phyloP scores from a whole-genome alignment of 2,329 filamentous ascomycete genomes.

The Oidium heveae region DNA sequence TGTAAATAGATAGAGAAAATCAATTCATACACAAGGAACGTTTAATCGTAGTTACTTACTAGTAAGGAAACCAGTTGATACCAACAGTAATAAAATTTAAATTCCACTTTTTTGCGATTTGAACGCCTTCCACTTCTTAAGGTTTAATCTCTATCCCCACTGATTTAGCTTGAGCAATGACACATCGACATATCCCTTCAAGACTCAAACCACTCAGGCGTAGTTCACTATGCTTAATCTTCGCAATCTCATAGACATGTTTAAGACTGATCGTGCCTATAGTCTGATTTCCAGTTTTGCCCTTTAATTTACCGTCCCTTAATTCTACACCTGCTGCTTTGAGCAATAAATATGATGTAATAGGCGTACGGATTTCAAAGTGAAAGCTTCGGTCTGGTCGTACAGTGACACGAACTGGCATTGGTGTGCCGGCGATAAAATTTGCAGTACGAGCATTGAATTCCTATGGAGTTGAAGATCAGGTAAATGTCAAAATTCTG shows the following conservation, averaged over 20 bases:
- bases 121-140: constrained; percentile 13
- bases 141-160: constrained; percentile 49
- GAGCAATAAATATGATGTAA: constrained; percentile 75
- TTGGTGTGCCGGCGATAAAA: constrained; percentile 58
- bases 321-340: constrained; percentile 53
- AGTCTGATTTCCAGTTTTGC: constrained; percentile 45
- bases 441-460: constrained; percentile 89
- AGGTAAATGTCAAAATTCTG: constrained; percentile 1
- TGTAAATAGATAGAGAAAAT: too few relatives aligned
- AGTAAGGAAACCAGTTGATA: too few relatives aligned
- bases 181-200: constrained; percentile 44
- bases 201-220: constrained; percentile 46
- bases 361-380: constrained; percentile 82
- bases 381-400: constrained; percentile 79
- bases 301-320: constrained; percentile 52
- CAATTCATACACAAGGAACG: too few relatives aligned
- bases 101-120: too few relatives aligned
- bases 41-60: too few relatives aligned
- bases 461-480: constrained; percentile 26
- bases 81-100: too few relatives aligned
- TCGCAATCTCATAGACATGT: constrained; percentile 92
- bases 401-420: constrained; percentile 75
- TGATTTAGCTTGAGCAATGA: constrained; percentile 52
- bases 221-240: constrained; percentile 68
- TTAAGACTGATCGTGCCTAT: constrained; percentile 80